Conservation (phyloP, 148 eudicot genomes). For the Chenopodium quinoa region DNA sequence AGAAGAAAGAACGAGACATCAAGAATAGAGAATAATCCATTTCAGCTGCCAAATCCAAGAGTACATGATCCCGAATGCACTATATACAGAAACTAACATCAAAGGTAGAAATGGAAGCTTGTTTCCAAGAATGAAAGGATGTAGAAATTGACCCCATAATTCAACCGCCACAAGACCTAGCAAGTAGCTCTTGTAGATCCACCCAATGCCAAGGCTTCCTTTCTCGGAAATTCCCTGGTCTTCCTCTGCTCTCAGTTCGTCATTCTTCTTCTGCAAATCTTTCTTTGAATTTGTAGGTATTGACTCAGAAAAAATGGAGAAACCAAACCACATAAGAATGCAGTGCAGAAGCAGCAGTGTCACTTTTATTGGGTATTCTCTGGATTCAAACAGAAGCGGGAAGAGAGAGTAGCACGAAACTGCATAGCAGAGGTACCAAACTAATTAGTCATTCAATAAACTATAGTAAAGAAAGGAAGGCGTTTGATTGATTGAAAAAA, state of each 20-base stretch:
- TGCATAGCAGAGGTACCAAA: constrained; percentile 35
- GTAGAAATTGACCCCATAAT: constrained; percentile 76
- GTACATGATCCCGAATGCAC: constrained; percentile 72
- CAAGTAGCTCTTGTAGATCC: constrained; percentile 57
- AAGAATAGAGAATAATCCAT: constrained; percentile 40
- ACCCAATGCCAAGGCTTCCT: constrained; percentile 41
- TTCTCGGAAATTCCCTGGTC: constrained; percentile 15
- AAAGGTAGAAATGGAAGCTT: constrained; percentile 77
- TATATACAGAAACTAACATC: constrained; percentile 67
- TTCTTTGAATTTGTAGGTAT: constrained; percentile 26
- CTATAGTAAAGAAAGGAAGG: background rate
- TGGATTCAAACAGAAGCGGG: constrained; percentile 86
- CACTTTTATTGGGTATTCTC: constrained; percentile 90
- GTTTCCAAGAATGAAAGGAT: constrained; percentile 56
- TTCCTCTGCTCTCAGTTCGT: constrained; percentile 18
- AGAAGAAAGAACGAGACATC: constrained; percentile 12
- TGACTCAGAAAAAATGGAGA: constrained; percentile 42
- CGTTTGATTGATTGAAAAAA: background rate
- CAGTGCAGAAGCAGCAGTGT: constrained; percentile 52
- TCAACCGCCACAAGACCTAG: constrained; percentile 70
- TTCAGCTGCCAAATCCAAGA: constrained; percentile 93
- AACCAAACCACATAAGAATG: constrained; percentile 59
- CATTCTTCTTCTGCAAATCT: constrained; percentile 16
- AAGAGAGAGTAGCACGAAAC: constrained; percentile 89
- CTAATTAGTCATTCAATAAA: background rate